Evolutionary conservation across 129 eudicot genomes (phyloP), one percentile per base, ranked within the genome.

Genomic region (Pulicaria dysenterica): DNA sequence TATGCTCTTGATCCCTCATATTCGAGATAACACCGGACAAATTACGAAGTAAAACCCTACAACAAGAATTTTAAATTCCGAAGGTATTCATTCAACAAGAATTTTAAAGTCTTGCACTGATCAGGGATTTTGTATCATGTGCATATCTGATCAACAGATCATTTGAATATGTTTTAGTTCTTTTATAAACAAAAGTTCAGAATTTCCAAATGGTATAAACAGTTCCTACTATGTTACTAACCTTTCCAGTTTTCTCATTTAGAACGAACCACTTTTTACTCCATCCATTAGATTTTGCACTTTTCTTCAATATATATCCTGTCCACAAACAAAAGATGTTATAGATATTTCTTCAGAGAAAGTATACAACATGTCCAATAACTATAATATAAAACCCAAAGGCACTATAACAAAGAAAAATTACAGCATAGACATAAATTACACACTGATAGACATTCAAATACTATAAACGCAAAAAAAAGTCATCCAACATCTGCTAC

Each of bases 161-260:
- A n/a, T 68, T 37, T 38, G 8, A 67, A 51, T 36, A 6, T 46
- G 49, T 48, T 14, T 14, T 68, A 13, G 49, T 40, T 41, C 41
- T 74, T 63, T 19, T 38, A 11, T 54, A 40, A 15, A 53, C 38
- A 53, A 0, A 69, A 51, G 37, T 4, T 46, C 4, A 69, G 36
- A 50, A 17, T 15, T 51, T 38, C 38, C 59, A 49, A 58, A 11
- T n/a, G 13, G 37, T 50, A 45, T 45, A 34, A 8, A 38, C 46
- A 37, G 36, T 15, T 50, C 61, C 19, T 5, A 4, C 24, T 0
- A 41, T 61, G 51, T 36, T 54, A 83, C 98, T 73, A 80, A 95
- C 99, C 92, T 95, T 95, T 63, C 97, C 97, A 40, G 95, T 90
- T 83, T 95, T 95, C 74, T 88, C 99, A 81, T 91, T 95, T 51